These are phyloP conservation scores for Neofusicoccum umdonicola DNA, from an alignment of 2,329 filamentous ascomycete species.

Conservation along the genomic window DNA sequence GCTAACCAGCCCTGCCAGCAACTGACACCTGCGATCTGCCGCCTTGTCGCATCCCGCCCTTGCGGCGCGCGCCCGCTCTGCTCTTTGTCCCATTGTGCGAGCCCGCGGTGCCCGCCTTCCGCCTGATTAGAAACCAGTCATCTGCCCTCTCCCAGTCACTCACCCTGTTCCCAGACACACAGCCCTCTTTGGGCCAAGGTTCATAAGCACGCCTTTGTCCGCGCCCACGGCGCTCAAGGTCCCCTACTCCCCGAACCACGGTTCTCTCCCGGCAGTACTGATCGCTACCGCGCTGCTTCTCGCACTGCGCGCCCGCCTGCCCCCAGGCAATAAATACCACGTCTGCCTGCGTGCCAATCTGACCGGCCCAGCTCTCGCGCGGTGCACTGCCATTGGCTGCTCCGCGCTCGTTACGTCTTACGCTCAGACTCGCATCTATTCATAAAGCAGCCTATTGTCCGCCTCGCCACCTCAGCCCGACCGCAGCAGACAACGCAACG, in stretches of 20 bases:
- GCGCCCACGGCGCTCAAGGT: not conserved
- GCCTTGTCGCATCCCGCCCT: conserved; percentile 18
- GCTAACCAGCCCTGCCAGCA: conserved; percentile 17
- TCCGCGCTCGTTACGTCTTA: conserved; percentile 13
- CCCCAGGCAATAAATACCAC: conserved; percentile 1
- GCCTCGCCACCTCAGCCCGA: conserved; percentile 18
- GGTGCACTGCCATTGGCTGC: conserved; percentile 16
- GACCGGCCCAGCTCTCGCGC: conserved; percentile 12
- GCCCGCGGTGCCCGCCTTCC: conserved; percentile 4
- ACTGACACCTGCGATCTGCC: conserved; percentile 18
- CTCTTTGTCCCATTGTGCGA: conserved; percentile 19
- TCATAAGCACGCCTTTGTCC: conserved; percentile 17
- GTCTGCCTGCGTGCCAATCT: conserved; percentile 14
- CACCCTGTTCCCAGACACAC: conserved; percentile 9
- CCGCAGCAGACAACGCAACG: conserved; percentile 18
- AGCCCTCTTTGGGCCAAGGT: conserved; percentile 6
- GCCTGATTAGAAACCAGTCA: conserved; percentile 18
- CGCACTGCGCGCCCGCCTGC: not conserved
- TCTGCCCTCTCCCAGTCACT: conserved; percentile 15
- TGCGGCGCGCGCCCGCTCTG: conserved; percentile 13
- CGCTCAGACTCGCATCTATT: conserved; percentile 16
- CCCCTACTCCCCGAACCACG: conserved; percentile 1
- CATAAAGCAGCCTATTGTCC: conserved; percentile 17
- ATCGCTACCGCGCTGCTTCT: not conserved
- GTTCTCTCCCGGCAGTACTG: not conserved